phyloP scores from a whole-genome alignment of 2,329 filamentous ascomycete genomes.

The Cytospora piceae region DNA sequence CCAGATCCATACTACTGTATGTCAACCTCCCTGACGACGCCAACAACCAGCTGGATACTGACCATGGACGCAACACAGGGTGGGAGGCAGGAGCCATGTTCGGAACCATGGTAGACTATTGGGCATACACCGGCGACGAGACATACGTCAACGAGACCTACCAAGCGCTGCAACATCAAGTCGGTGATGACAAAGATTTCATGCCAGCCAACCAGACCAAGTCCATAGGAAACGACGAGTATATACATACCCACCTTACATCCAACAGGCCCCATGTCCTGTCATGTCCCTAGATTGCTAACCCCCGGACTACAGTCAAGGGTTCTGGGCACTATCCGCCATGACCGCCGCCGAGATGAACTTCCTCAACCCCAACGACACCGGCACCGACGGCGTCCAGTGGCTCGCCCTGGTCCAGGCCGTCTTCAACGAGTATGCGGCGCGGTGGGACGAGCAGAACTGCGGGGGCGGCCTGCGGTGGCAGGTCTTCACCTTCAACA shows the following conservation, averaged over 20 bases:
- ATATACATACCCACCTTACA: constrained; percentile 41
- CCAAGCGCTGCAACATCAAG: constrained; percentile 56
- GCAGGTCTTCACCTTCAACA: constrained; percentile 86
- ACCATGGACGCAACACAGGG: constrained; percentile 52
- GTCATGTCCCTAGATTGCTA: constrained; percentile 39
- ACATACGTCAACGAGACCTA: constrained; percentile 60
- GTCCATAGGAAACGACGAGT: constrained; percentile 67
- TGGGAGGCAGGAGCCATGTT: constrained; percentile 72
- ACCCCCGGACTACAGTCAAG: constrained; percentile 60
- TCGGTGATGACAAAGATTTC: constrained; percentile 56
- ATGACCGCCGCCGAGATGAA: constrained; percentile 73
- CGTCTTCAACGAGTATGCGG: constrained; percentile 78
- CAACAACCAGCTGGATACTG: constrained; percentile 45
- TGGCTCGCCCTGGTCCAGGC: constrained; percentile 76
- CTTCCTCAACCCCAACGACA: constrained; percentile 58
- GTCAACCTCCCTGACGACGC: constrained; percentile 39
- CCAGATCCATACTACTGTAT: constrained; percentile 50
- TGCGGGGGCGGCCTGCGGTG: constrained; percentile 78
- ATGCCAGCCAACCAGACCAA: constrained; percentile 59
- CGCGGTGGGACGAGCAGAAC: constrained; percentile 68
- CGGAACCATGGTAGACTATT: constrained; percentile 66
- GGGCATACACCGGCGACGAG: constrained; percentile 62
- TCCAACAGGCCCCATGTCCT: not conserved
- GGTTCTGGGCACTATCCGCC: constrained; percentile 72
- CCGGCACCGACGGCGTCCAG: constrained; percentile 54